Base-by-base conservation (phyloP, 805 yeast species). In the Debaryomyces castellii region DNA sequence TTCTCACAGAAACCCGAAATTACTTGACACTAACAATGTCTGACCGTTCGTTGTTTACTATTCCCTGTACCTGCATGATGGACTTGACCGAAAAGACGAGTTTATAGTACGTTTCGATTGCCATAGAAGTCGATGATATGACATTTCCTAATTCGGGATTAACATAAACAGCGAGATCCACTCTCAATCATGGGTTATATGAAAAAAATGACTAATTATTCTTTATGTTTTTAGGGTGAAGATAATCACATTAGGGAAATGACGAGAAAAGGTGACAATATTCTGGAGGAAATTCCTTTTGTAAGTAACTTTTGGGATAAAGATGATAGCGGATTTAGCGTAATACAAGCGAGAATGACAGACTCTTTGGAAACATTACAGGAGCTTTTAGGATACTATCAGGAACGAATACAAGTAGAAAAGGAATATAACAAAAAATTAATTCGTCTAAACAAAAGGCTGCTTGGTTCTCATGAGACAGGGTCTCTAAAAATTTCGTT, bases 401-500 rank as follows among this genome's bases (percentile, higher is more conserved):
- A 58, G 27, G 73, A 71, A 47, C 67, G 84, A 32, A 66, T 78
- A 1, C 69, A 78, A 12, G 76, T 89, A 33, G 96, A 89, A 55
- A 85, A 82, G 49, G 96, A 89, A 21, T 87, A 87, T 57, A 67
- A 83, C 32, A 76, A 78, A 45, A 75, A 73, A 47, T 61, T 89
- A 52, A 67, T 67, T 37, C 70, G 75, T 12, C 65, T 89, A 18
- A 67, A 87, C 17, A 64, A 67, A 41, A 76, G 73, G 52, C 46
- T 68, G 0, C 62, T 81, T 3, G 91, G 90, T 1, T 58, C 77
- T 2, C 71, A 69, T 46, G 88, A 82, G 52, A 71, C 78, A 0
- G 92, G 91, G 0, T 65, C 81, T 0, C 62, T 85, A 47, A 80
- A 75, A 52, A 69, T 73, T 7, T 76, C 89, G 7, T 69, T 89